A percentile compares a stretch with the other conserved stretches of the same genome.
These are phyloP conservation scores for Sicyos baderoa DNA, from an alignment of 306 rosid genomes.

Conservation along the genomic window DNA sequence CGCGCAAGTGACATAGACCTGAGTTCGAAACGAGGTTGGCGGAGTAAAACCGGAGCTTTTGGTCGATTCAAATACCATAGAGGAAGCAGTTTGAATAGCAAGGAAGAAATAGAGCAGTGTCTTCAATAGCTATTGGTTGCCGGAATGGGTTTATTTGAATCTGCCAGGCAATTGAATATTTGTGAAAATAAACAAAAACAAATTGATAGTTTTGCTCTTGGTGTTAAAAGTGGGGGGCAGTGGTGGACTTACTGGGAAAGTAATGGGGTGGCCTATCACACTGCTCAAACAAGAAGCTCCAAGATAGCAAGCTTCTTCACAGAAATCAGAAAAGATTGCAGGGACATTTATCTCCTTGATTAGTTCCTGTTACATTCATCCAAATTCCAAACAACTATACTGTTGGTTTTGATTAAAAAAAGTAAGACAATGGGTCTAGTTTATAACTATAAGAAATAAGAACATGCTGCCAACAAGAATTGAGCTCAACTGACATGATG, in stretches of 20 bases:
- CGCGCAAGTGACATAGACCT: background rate
- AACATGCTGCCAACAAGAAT: no score
- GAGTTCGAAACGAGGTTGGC: background rate
- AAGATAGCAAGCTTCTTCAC: constrained; percentile 94
- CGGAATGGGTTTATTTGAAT: constrained; percentile 88
- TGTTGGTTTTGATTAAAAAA: background rate
- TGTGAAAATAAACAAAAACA: background rate
- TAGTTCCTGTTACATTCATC: constrained; percentile 39
- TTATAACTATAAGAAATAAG: no score
- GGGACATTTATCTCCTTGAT: constrained; percentile 48
- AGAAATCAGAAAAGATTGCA: constrained; percentile 68
- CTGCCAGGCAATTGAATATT: constrained; percentile 35
- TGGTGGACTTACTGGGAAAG: constrained; percentile 45
- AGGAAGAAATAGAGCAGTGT: constrained; percentile 64
- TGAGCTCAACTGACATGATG: no score
- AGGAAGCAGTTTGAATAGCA: constrained; percentile 86
- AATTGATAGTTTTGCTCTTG: background rate
- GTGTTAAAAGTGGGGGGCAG: background rate
- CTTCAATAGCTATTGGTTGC: constrained; percentile 69
- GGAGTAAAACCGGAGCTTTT: constrained; percentile 8
- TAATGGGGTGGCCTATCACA: constrained; percentile 38
- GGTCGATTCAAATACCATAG: constrained; percentile 47
- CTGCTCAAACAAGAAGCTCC: constrained; percentile 62
- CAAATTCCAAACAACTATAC: no score
- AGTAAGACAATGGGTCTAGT: background rate